Percentiles rank a stretch among this genome's conserved stretches.
Conservation (phyloP, 129 eudicot species). For the Rutidosis leptorrhynchoides region DNA sequence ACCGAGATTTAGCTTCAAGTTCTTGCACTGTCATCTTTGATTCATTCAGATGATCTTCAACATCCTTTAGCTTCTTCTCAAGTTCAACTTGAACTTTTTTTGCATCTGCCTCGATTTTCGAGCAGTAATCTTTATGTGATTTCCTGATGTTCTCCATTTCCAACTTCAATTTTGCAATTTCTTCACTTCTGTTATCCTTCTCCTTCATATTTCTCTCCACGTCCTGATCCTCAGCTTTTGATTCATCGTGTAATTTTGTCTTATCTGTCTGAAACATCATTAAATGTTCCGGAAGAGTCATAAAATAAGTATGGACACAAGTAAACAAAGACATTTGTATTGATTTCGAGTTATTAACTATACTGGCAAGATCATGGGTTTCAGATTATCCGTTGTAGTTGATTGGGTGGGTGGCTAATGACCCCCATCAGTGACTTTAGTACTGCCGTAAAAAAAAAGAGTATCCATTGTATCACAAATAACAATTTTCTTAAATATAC, state of each 20-base stretch:
- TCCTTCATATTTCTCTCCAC: slow-evolving; percentile 32
- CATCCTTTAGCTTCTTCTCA: slow-evolving; percentile 49
- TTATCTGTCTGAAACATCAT: slow-evolving; percentile 45
- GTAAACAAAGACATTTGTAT: not conserved
- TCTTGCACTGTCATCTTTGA: slow-evolving; percentile 51
- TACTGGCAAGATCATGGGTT: not conserved
- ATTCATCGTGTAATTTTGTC: slow-evolving; percentile 39
- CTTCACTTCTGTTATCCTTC: slow-evolving; percentile 39
- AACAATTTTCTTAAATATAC: not conserved
- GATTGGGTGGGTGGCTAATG: too few species aligned
- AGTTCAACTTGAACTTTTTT: slow-evolving; percentile 50
- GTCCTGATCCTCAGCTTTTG: slow-evolving; percentile 51
- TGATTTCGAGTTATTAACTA: not conserved
- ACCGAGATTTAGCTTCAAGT: slow-evolving; percentile 50
- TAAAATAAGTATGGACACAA: not conserved
- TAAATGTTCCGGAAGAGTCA: not conserved
- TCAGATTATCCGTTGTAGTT: not conserved
- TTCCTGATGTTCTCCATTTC: slow-evolving; percentile 51
- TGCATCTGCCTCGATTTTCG: slow-evolving; percentile 42
- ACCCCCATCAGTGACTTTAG: too few species aligned
- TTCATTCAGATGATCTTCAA: slow-evolving; percentile 40
- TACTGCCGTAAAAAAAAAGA: too few species aligned
- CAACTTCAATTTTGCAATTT: slow-evolving; percentile 44
- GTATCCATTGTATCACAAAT: not conserved
- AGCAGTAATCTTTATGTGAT: slow-evolving; percentile 38